phyloP scores from a whole-genome alignment of 495 filamentous ascomycete species.

The Neurospora sublineolata region DNA sequence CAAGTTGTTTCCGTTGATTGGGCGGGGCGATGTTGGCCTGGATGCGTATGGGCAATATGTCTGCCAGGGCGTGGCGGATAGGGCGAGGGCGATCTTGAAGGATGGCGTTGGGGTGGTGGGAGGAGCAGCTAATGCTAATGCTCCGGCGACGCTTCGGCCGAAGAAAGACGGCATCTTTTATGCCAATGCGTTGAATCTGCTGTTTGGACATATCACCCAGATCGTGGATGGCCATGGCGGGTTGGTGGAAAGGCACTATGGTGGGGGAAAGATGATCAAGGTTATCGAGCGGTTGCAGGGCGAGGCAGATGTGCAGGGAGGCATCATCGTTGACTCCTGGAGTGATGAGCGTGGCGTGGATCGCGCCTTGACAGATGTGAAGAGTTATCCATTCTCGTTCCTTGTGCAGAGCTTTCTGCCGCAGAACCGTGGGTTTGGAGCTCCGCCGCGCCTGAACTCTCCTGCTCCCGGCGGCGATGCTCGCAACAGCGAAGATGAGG shows the following conservation, averaged over 20 bases:
- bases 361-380: slow-evolving; percentile 81
- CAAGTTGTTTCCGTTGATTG: slow-evolving; percentile 93
- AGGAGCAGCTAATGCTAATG: slow-evolving; percentile 20
- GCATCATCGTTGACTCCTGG: slow-evolving; percentile 92
- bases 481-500: slow-evolving; percentile 66
- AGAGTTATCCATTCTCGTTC: slow-evolving; percentile 94
- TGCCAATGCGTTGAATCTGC: slow-evolving; percentile 74
- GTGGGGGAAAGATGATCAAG: slow-evolving; percentile 80
- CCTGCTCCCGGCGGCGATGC: slow-evolving; percentile 49
- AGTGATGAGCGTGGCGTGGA: slow-evolving; percentile 76
- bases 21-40: slow-evolving; percentile 73
- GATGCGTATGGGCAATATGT: slow-evolving; percentile 94
- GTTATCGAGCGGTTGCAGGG: slow-evolving; percentile 89
- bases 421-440: slow-evolving; percentile 43
- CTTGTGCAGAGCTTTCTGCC: slow-evolving; percentile 88
- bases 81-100: slow-evolving; percentile 71
- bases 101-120: slow-evolving; percentile 33
- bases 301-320: slow-evolving; percentile 95
- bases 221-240: slow-evolving; percentile 86
- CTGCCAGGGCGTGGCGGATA: slow-evolving; percentile 78
- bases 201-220: slow-evolving; percentile 95
- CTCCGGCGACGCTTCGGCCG: not conserved
- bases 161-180: slow-evolving; percentile 73
- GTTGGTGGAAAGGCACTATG: slow-evolving; percentile 89
- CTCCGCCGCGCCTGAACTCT: slow-evolving; percentile 45